Conservation (phyloP, 768 basidiomycete genomes). For the Suillus plorans region DNA sequence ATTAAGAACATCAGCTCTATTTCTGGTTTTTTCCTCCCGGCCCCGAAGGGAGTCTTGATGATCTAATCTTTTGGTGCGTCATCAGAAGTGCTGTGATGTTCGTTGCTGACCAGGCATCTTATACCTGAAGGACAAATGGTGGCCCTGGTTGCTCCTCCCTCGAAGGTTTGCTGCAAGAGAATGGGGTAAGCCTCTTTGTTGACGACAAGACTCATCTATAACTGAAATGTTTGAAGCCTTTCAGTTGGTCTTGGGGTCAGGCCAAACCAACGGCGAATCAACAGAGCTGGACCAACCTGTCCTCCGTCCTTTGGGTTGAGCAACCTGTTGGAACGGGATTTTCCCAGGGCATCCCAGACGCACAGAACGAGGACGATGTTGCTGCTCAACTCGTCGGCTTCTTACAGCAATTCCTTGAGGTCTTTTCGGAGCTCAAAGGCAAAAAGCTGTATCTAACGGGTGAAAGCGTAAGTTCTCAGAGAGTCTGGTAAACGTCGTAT, state of each 20-base stretch:
- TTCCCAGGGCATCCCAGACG: constrained; percentile 67
- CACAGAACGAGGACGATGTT: constrained; percentile 55
- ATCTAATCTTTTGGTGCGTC: constrained; percentile 69
- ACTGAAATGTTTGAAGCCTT: constrained; percentile 44
- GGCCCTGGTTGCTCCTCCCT: constrained; percentile 78
- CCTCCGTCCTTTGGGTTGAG: constrained; percentile 72
- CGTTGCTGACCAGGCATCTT: neutral
- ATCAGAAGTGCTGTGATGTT: neutral
- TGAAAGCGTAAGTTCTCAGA: constrained; percentile 59
- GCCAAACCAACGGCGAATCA: constrained; percentile 64
- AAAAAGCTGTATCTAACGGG: constrained; percentile 72
- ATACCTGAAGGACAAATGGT: constrained; percentile 61
- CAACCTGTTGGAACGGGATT: constrained; percentile 82
- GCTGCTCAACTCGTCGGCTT: constrained; percentile 58
- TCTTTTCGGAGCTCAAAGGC: constrained; percentile 73
- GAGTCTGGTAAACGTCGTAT: neutral
- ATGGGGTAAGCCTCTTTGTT: constrained; percentile 51
- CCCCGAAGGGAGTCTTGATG: constrained; percentile 66
- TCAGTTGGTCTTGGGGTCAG: constrained; percentile 64
- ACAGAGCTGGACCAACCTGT: constrained; percentile 79
- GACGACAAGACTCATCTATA: constrained; percentile 20
- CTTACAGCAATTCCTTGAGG: constrained; percentile 70
- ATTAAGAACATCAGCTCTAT: constrained; percentile 44
- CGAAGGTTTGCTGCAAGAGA: constrained; percentile 71
- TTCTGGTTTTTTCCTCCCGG: constrained; percentile 87